phyloP scores from a whole-genome alignment of 2,329 filamentous ascomycete genomes.

The Claviceps citrina region DNA sequence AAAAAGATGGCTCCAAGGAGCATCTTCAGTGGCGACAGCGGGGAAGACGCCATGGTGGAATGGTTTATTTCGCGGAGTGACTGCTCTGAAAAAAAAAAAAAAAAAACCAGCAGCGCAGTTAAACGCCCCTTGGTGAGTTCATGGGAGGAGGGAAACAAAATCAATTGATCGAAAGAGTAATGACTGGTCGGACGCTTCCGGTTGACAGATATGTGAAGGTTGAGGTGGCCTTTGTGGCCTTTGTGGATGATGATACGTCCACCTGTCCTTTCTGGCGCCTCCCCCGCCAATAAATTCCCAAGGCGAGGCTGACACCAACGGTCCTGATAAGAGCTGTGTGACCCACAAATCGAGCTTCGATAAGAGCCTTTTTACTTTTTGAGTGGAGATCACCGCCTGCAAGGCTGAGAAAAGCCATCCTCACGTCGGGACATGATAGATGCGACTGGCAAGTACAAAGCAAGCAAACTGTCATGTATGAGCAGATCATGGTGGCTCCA shows the following conservation, averaged over 20 bases:
- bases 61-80: too few relatives aligned
- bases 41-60: constrained; percentile 20
- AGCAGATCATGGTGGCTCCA: neutral
- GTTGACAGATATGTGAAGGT: constrained; percentile 10
- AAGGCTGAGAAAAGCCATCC: too few relatives aligned
- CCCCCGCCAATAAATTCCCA: constrained; percentile 1
- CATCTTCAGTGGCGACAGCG: constrained; percentile 22
- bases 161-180: neutral
- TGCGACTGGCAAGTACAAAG: too few relatives aligned
- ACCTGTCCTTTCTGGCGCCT: neutral
- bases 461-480: neutral
- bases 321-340: too few relatives aligned
- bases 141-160: constrained; percentile 1
- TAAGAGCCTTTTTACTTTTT: too few relatives aligned
- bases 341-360: too few relatives aligned
- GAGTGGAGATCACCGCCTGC: too few relatives aligned
- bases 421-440: too few relatives aligned
- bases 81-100: too few relatives aligned
- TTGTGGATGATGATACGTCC: constrained; percentile 8
- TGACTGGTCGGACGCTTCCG: neutral
- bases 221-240: constrained; percentile 20
- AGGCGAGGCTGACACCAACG: too few relatives aligned
- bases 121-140: neutral
- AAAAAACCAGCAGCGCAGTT: too few relatives aligned
- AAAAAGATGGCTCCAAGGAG: constrained; percentile 24